A percentile compares a stretch with the other conserved stretches of the same genome.
Conservation (phyloP, 2,329 filamentous ascomycete species). For the Penicillium thymicola region DNA sequence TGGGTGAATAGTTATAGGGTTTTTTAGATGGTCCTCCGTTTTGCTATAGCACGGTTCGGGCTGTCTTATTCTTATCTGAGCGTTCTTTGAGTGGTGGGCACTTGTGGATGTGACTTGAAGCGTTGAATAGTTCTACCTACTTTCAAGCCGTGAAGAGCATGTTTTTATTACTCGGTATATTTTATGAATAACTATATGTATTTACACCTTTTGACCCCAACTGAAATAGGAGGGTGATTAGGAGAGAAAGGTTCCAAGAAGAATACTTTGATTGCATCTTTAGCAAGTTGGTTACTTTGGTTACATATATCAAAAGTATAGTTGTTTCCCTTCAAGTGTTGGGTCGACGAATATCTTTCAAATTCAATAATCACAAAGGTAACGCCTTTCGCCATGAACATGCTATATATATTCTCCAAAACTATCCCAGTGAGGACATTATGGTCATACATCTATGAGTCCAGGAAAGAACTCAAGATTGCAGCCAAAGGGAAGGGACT, state of each 20-base stretch:
- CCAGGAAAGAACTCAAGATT: neutral
- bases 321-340: neutral
- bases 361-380: constrained; percentile 1
- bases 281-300: neutral
- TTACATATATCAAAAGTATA: neutral
- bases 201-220: too few species aligned
- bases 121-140: too few species aligned
- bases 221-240: too few species aligned
- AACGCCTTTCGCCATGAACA: constrained; percentile 13
- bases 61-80: too few species aligned
- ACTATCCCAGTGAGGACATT: neutral
- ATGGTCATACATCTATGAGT: neutral
- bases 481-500: neutral
- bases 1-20: neutral
- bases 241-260: too few species aligned
- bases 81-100: too few species aligned
- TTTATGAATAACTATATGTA: too few species aligned
- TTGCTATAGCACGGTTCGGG: neutral
- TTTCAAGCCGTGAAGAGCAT: too few species aligned
- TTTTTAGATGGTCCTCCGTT: neutral
- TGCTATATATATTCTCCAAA: constrained; percentile 13
- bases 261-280: neutral
- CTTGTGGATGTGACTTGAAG: too few species aligned
- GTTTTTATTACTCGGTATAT: too few species aligned
- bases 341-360: neutral